Percentiles rank a stretch among this genome's conserved stretches.
phyloP scores from a whole-genome alignment of 371 early-diverging fungal species.

The Mucor plumbeus region DNA sequence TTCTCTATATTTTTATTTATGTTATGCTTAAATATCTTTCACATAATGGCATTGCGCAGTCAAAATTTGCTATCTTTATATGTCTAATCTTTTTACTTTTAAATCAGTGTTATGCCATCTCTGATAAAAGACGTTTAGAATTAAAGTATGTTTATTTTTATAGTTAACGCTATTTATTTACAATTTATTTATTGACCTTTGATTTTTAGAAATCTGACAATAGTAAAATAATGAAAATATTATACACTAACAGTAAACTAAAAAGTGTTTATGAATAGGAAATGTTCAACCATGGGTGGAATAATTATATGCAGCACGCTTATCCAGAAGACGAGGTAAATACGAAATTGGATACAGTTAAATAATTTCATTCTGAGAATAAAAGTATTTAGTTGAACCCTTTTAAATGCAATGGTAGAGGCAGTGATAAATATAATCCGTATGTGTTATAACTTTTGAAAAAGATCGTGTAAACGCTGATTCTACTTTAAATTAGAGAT shows the following conservation, averaged over 20 bases:
- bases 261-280: slow-evolving; percentile 46
- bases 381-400: slow-evolving; percentile 78
- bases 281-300: slow-evolving; percentile 89
- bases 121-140: slow-evolving; percentile 24
- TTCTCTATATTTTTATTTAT: background rate
- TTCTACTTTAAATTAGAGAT: slow-evolving; percentile 30
- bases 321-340: slow-evolving; percentile 90
- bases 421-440: slow-evolving; percentile 75
- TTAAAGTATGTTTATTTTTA: slow-evolving; percentile 21
- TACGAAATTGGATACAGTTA: background rate
- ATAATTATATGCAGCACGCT: slow-evolving; percentile 83
- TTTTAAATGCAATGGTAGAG: slow-evolving; percentile 79
- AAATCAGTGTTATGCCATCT: background rate
- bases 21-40: slow-evolving; percentile 7
- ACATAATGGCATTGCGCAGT: slow-evolving; percentile 10
- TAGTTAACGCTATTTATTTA: background rate
- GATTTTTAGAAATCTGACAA: slow-evolving; percentile 32
- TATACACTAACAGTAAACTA: background rate
- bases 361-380: too few species aligned
- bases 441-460: slow-evolving; percentile 25
- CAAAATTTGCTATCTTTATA: background rate
- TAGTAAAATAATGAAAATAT: slow-evolving; percentile 24
- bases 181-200: background rate
- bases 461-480: background rate
- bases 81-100: background rate